Percentiles rank a stretch among this genome's conserved stretches.
phyloP scores from a whole-genome alignment of 768 basidiomycete species.

The Rossbeevera mucosa region DNA sequence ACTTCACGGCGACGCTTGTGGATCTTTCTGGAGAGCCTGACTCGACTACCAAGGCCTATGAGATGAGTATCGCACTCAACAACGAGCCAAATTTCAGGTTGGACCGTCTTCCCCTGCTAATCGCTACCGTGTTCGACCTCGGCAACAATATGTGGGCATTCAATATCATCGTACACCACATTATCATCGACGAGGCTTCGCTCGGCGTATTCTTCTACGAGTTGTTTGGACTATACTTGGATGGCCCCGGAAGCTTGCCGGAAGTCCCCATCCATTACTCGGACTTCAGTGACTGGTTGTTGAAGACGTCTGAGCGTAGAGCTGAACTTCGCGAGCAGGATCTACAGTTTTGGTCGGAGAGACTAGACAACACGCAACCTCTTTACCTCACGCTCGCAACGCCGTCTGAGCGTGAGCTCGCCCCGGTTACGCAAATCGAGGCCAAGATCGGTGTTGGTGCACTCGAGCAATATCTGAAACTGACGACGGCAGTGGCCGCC shows the following conservation, averaged over 20 bases:
- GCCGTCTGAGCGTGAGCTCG: conserved; percentile 22
- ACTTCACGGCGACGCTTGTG: conserved; percentile 20
- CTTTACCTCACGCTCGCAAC: conserved; percentile 25
- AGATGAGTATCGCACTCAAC: conserved; percentile 26
- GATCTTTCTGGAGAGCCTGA: conserved; percentile 27
- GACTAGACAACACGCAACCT: conserved; percentile 14
- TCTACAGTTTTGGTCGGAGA: conserved; percentile 24
- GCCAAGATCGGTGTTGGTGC: conserved; percentile 16
- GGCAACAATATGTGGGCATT: conserved; percentile 23
- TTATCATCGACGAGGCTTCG: conserved; percentile 29
- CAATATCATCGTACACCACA: conserved; percentile 28
- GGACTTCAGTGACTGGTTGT: conserved; percentile 23
- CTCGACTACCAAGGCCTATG: conserved; percentile 24
- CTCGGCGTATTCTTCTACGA: conserved; percentile 30
- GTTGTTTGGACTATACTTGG: conserved; percentile 24
- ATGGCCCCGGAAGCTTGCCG: conserved; percentile 21
- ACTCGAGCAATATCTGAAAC: conserved; percentile 20
- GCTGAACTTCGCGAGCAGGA: conserved; percentile 23
- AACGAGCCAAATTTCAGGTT: conserved; percentile 23
- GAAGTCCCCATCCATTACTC: conserved; percentile 21
- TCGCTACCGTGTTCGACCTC: conserved; percentile 25
- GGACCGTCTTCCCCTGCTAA: conserved; percentile 24
- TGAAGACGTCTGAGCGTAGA: conserved; percentile 25
- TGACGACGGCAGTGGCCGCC: conserved; percentile 13
- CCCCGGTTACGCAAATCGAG: conserved; percentile 27